Percentiles rank a stretch among this genome's conserved stretches.
These are phyloP conservation scores for Xylariales sp. DNA, from an alignment of 2,329 filamentous ascomycete species.

Conservation along the genomic window DNA sequence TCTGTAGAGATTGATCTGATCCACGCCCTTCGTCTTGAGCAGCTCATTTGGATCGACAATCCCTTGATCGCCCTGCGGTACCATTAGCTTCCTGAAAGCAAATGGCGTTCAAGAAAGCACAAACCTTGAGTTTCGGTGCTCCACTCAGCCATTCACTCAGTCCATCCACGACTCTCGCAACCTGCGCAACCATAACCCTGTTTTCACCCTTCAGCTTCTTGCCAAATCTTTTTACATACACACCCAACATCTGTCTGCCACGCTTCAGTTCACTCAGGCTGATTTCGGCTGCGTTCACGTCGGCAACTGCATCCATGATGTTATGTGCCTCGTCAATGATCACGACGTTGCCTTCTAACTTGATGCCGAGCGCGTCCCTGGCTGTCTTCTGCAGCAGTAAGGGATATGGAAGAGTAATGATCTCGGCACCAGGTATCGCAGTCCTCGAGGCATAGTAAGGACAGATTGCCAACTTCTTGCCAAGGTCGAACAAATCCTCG, in stretches of 20 bases:
- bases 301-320: conserved; percentile 88
- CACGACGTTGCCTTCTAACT: conserved; percentile 82
- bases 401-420: conserved; percentile 89
- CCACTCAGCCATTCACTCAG: conserved; percentile 64
- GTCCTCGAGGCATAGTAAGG: conserved; percentile 94
- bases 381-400: conserved; percentile 82
- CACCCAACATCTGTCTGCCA: conserved; percentile 69
- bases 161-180: conserved; percentile 77
- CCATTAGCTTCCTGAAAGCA: no score
- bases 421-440: conserved; percentile 78
- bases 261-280: conserved; percentile 66
- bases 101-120: no score
- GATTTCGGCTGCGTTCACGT: conserved; percentile 77
- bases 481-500: conserved; percentile 78
- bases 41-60: conserved; percentile 67
- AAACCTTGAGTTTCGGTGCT: conserved; percentile 44
- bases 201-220: conserved; percentile 88
- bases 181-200: conserved; percentile 83
- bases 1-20: conserved; percentile 93
- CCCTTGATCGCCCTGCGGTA: conserved; percentile 55
- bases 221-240: conserved; percentile 83
- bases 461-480: conserved; percentile 75
- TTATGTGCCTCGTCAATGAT: conserved; percentile 98
- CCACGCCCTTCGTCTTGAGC: conserved; percentile 77
- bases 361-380: conserved; percentile 80